phyloP scores from a whole-genome alignment of 345 rosid species.

The Raphanus raphanistrum region DNA sequence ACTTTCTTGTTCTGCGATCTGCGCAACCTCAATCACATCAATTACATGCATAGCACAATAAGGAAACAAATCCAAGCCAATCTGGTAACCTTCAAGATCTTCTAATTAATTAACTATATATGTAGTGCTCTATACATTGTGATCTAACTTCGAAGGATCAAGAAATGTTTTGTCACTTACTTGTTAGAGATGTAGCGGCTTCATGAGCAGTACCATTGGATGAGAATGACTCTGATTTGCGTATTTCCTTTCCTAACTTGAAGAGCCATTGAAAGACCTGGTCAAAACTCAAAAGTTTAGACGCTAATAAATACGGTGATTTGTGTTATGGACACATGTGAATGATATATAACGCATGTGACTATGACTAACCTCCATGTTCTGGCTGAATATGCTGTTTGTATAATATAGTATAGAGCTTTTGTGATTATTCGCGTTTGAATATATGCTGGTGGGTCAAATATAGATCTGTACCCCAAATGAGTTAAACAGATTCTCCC shows the following conservation, averaged over 20 bases:
- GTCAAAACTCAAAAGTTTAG: conserved; percentile 35
- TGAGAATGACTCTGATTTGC: conserved; percentile 13
- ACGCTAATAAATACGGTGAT: conserved; percentile 5
- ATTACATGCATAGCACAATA: neutral
- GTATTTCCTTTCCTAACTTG: conserved; percentile 46
- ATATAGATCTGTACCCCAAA: conserved; percentile 53
- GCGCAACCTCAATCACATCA: conserved; percentile 3
- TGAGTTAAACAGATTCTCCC: conserved; percentile 53
- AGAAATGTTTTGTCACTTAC: conserved; percentile 25
- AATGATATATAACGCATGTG: conserved; percentile 34
- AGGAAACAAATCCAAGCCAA: neutral
- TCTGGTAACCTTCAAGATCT: neutral
- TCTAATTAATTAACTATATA: neutral
- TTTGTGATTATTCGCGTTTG: conserved; percentile 26
- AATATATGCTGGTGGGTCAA: conserved; percentile 47
- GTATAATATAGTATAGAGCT: conserved; percentile 24
- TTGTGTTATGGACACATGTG: conserved; percentile 21
- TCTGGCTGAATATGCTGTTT: conserved; percentile 29
- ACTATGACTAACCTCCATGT: conserved; percentile 66
- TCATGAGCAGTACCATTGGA: conserved; percentile 18
- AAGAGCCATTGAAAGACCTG: conserved; percentile 71
- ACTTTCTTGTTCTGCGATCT: conserved; percentile 37
- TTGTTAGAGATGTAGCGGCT: conserved; percentile 17
- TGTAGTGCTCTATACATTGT: neutral
- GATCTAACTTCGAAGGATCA: neutral